These are phyloP conservation scores for Aspergillus novofumigatus DNA, from an alignment of 2,329 filamentous ascomycete species.

Conservation along the genomic window DNA sequence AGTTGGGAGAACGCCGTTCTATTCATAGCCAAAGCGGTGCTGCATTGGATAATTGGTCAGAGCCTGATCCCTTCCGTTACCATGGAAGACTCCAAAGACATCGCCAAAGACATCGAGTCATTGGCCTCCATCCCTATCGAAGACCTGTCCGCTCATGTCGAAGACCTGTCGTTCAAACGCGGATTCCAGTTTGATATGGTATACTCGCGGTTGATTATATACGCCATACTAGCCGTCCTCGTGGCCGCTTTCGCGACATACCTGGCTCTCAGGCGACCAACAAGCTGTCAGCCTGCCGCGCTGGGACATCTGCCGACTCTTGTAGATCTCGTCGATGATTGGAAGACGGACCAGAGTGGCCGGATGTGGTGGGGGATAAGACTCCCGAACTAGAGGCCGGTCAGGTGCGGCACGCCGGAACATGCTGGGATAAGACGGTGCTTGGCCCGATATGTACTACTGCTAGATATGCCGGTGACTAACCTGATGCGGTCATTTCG, in stretches of 20 bases:
- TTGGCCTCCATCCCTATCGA: too few relatives aligned
- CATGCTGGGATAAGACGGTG: too few relatives aligned
- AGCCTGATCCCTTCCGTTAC: slow-evolving; percentile 3
- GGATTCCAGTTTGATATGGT: slow-evolving; percentile 5
- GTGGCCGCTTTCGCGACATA: slow-evolving; percentile 1
- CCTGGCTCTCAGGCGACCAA: too few relatives aligned
- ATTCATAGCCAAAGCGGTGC: slow-evolving; percentile 7
- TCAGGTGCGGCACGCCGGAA: too few relatives aligned
- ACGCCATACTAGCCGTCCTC: neutral
- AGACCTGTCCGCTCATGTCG: neutral
- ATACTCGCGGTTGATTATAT: slow-evolving; percentile 1
- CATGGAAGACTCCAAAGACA: neutral
- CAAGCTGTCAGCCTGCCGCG: too few relatives aligned
- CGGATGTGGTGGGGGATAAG: too few relatives aligned
- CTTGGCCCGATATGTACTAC: too few relatives aligned
- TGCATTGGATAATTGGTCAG: slow-evolving; percentile 16
- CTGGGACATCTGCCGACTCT: too few relatives aligned
- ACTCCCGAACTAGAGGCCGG: too few relatives aligned
- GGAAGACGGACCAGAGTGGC: too few relatives aligned
- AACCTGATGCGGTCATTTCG: slow-evolving; percentile 13
- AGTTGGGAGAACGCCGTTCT: slow-evolving; percentile 9
- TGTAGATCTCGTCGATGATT: too few relatives aligned
- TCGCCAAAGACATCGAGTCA: neutral
- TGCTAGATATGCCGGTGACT: too few relatives aligned
- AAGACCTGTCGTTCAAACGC: neutral